Base-by-base conservation (phyloP, 208 protist species). In the Acanthamoeba culbertsoni region DNA sequence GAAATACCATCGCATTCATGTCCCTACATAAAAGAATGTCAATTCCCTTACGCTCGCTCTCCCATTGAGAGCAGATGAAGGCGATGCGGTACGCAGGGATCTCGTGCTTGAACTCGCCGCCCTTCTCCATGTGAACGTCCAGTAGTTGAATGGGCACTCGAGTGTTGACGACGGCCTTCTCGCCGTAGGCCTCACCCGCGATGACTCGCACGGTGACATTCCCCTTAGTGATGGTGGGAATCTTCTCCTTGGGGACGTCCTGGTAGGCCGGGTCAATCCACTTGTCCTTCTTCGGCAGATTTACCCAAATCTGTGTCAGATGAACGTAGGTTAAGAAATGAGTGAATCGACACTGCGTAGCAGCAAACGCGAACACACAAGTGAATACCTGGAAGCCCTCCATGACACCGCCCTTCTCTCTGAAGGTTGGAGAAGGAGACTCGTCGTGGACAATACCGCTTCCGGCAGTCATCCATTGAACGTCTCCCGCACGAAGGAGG, bases 391-490 rank as follows among this genome's bases (percentile, higher is more conserved):
- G 82, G 12, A 90, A 90, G 31, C 82, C 82, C 12, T 90, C 82
- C 89, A 95, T 92, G 62, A 94, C 86, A 65, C 97, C 62, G 26
- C 94, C 95, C 75, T 53, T 86, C 89, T 96, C 84, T 3, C 65
- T 42, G 88, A 93, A 63, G 35, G 96, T 89, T 55, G 96, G 77
- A 12, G 95, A 93, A 63, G 97, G 97, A 94, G 97, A 97, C 88
- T 98, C 97, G 45, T 92, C 59, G 95, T 99, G 98, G 68, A 98
- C 94, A 28, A 98, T 97, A 35, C 98, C 98, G 35, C 95, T 86
- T 65, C 97, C 98, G 3, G 98, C 98, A 5, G 98, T 98, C 97
- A 98, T 98, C 97, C 98, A 98, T 95, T 99, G 98, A 84, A 98
- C 97, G 43, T 97, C 96, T 20, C 98, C 98, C 6, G 96, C 86